Evolutionary conservation across 306 rosid genomes (phyloP).

Genomic region (Trifolium dubium): DNA sequence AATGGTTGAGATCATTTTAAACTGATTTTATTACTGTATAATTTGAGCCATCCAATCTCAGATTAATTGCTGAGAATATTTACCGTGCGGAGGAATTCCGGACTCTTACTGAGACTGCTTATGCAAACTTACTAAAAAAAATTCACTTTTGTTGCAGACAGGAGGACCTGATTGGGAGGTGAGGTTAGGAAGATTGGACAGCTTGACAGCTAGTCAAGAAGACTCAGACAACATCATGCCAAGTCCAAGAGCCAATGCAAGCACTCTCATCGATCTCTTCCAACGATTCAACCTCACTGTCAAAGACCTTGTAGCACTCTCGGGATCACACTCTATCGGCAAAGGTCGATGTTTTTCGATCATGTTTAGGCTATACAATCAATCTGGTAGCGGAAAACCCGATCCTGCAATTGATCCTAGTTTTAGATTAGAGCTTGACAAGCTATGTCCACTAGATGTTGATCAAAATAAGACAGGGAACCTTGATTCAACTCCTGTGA

Average conservation of each 20-base stretch:
- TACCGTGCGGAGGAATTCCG: too few species aligned
- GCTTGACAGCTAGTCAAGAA: conserved; percentile 69
- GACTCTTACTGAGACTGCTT: background rate
- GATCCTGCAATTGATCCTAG: conserved; percentile 70
- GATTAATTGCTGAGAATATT: background rate
- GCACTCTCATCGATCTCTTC: conserved; percentile 65
- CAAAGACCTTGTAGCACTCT: conserved; percentile 77
- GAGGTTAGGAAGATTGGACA: conserved; percentile 81
- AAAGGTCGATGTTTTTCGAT: conserved; percentile 83
- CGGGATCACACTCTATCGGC: conserved; percentile 90
- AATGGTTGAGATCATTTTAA: background rate
- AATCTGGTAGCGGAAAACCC: conserved; percentile 71
- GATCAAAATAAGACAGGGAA: conserved; percentile 76
- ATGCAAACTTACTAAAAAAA: background rate
- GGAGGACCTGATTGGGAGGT: conserved; percentile 94
- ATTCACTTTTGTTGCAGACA: conserved; percentile 50
- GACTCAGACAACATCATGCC: conserved; percentile 81
- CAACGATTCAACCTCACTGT: conserved; percentile 52
- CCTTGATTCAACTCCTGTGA: conserved; percentile 75
- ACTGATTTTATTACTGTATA: too few species aligned
- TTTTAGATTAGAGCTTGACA: conserved; percentile 57
- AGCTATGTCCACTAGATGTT: conserved; percentile 62
- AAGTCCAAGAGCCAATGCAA: conserved; percentile 86
- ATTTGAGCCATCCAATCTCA: background rate
- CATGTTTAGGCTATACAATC: conserved; percentile 91